Percentiles rank a stretch among this genome's conserved stretches.
phyloP scores from a whole-genome alignment of 2,329 filamentous ascomycete species.

The Botrytis tulipae region DNA sequence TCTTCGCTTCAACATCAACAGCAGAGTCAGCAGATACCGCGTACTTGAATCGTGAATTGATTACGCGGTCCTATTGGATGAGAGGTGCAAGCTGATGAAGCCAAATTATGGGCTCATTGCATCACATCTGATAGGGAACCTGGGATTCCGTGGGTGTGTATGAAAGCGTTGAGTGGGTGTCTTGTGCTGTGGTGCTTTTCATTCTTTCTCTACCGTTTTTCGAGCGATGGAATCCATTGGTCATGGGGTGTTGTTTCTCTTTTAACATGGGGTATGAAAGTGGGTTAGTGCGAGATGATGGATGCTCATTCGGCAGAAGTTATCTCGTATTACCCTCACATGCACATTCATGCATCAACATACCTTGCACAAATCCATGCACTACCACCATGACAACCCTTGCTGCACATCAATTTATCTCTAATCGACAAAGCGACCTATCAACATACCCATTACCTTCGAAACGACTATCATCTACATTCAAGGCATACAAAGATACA shows the following conservation, averaged over 20 bases:
- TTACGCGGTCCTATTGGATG: slow-evolving; percentile 29
- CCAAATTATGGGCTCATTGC: not conserved
- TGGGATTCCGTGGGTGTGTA: not conserved
- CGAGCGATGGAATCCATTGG: slow-evolving; percentile 27
- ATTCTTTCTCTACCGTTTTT: not conserved
- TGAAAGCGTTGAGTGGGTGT: slow-evolving; percentile 32
- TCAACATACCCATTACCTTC: not conserved
- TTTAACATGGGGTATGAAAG: slow-evolving; percentile 25
- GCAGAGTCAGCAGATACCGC: slow-evolving; percentile 38
- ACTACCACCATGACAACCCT: slow-evolving; percentile 5
- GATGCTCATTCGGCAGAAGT: slow-evolving; percentile 13
- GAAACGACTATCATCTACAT: not conserved
- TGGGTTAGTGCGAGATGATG: slow-evolving; percentile 15
- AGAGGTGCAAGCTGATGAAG: not conserved
- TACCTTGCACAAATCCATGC: slow-evolving; percentile 20
- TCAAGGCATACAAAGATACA: not conserved
- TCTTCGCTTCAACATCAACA: slow-evolving; percentile 29
- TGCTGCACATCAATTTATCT: slow-evolving; percentile 17
- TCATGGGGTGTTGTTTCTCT: slow-evolving; percentile 30
- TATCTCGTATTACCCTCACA: slow-evolving; percentile 32
- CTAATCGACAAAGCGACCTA: slow-evolving; percentile 8
- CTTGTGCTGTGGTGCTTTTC: slow-evolving; percentile 19
- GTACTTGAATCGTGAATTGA: slow-evolving; percentile 28
- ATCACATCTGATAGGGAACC: slow-evolving; percentile 12
- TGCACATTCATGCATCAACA: slow-evolving; percentile 22